Evolutionary conservation across 2,329 filamentous ascomycete genomes (phyloP).

Genomic region (Pseudogymnoascus sp.): DNA sequence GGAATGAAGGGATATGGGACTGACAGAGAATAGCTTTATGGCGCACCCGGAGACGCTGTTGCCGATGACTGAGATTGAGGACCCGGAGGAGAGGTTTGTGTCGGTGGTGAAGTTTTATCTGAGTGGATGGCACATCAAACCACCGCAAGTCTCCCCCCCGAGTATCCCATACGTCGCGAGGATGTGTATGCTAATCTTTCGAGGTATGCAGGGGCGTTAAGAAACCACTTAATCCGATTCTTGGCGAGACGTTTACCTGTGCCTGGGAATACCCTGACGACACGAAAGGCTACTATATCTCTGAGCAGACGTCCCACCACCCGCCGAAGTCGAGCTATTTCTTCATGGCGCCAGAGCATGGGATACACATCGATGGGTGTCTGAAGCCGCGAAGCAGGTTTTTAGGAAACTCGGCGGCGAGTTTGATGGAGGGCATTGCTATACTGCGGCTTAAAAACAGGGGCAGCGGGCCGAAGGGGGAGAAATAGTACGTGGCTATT

Average conservation of each 20-base stretch:
- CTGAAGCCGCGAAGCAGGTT: constrained; percentile 94
- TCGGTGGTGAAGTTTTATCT: constrained; percentile 97
- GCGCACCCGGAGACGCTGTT: constrained; percentile 95
- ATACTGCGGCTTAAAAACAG: constrained; percentile 77
- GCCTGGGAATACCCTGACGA: constrained; percentile 89
- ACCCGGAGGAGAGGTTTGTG: constrained; percentile 83
- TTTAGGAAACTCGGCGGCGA: constrained; percentile 92
- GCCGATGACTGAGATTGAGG: constrained; percentile 77
- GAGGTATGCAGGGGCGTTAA: constrained; percentile 71
- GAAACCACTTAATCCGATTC: constrained; percentile 93
- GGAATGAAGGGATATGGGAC: constrained; percentile 10
- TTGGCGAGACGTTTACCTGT: constrained; percentile 90
- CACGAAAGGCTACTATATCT: constrained; percentile 88
- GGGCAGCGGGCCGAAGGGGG: constrained; percentile 60
- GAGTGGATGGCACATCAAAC: constrained; percentile 97
- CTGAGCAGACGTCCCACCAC: constrained; percentile 96
- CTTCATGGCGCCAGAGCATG: constrained; percentile 89
- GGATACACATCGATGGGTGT: constrained; percentile 92
- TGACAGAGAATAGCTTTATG: constrained; percentile 70
- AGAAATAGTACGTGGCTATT: constrained; percentile 68
- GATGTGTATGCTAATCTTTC: neutral
- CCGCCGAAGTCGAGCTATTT: constrained; percentile 99
- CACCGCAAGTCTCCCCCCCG: constrained; percentile 58
- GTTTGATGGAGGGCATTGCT: constrained; percentile 95
- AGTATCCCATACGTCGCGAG: constrained; percentile 1